Percentiles rank a stretch among this genome's conserved stretches.
Evolutionary conservation across 305 asterid species (phyloP).

Genomic region (Caryopteris hybrid): DNA sequence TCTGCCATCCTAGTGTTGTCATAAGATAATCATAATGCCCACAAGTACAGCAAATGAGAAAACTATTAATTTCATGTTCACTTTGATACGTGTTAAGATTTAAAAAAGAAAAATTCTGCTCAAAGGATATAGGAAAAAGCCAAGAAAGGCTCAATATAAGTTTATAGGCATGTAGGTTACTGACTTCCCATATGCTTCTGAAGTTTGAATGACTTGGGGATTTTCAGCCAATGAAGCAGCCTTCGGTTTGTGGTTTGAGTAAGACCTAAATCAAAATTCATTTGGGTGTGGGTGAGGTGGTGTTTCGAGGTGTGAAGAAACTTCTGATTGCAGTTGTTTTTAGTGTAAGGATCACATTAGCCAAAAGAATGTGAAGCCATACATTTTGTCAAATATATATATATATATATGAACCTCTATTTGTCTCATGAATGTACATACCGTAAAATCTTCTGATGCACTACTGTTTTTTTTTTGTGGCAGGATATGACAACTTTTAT

Average conservation of each 20-base stretch:
- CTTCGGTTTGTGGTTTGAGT: neutral
- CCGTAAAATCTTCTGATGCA: slow-evolving; percentile 12
- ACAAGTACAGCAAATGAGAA: neutral
- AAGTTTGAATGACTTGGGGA: neutral
- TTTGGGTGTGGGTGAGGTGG: neutral
- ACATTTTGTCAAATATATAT: neutral
- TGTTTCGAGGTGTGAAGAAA: neutral
- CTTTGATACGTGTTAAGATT: neutral
- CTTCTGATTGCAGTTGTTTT: neutral
- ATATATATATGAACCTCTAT: neutral
- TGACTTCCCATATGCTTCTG: neutral
- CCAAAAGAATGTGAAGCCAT: neutral
- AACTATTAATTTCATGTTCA: neutral
- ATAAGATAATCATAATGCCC: neutral
- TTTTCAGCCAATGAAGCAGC: neutral
- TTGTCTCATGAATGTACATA: neutral
- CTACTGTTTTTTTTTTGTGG: slow-evolving; percentile 23
- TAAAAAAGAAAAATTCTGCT: neutral
- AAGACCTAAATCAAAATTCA: neutral
- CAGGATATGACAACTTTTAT: slow-evolving; percentile 96
- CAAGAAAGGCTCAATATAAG: neutral
- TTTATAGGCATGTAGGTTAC: neutral
- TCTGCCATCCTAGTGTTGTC: neutral
- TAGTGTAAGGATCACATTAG: neutral
- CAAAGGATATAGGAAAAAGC: neutral